Conservation (phyloP, 1,284 basidiomycete genomes). For the Vanrija pseudolonga region DNA sequence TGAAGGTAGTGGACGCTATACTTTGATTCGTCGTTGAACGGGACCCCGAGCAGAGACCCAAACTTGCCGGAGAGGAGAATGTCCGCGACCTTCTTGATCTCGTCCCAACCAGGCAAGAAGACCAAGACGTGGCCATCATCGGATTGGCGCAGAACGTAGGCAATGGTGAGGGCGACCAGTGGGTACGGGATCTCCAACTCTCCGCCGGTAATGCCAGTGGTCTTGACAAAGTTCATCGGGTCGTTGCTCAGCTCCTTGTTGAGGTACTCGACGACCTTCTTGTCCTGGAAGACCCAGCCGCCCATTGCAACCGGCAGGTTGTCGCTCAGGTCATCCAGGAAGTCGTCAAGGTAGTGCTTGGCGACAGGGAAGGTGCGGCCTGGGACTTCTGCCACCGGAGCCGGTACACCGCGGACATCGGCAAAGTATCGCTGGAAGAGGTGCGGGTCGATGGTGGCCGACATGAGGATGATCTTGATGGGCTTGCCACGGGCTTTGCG, state of each 20-base stretch:
- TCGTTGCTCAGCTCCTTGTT: conserved; percentile 62
- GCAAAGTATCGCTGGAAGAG: conserved; percentile 89
- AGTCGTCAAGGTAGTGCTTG: conserved; percentile 78
- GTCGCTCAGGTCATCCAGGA: conserved; percentile 57
- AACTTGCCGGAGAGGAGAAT: conserved; percentile 55
- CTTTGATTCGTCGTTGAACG: conserved; percentile 60
- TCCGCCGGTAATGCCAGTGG: conserved; percentile 51
- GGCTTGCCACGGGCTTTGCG: conserved; percentile 69
- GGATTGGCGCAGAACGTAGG: conserved; percentile 70
- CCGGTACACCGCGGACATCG: conserved; percentile 57
- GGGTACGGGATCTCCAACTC: conserved; percentile 80
- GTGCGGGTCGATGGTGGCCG: conserved; percentile 86
- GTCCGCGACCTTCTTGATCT: conserved; percentile 76
- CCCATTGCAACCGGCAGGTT: conserved; percentile 43
- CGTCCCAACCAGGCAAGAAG: conserved; percentile 64
- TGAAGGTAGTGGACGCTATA: conserved; percentile 85
- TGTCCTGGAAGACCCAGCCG: conserved; percentile 67
- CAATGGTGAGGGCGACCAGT: conserved; percentile 75
- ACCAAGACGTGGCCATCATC: conserved; percentile 86
- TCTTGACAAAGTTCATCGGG: conserved; percentile 26
- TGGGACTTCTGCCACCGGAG: conserved; percentile 79
- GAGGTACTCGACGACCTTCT: conserved; percentile 73
- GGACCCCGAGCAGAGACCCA: conserved; percentile 57
- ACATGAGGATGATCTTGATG: conserved; percentile 90
- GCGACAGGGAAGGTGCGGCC: conserved; percentile 87